Base-by-base conservation (phyloP, 2,329 filamentous ascomycete species). In the Colletotrichum sp. region DNA sequence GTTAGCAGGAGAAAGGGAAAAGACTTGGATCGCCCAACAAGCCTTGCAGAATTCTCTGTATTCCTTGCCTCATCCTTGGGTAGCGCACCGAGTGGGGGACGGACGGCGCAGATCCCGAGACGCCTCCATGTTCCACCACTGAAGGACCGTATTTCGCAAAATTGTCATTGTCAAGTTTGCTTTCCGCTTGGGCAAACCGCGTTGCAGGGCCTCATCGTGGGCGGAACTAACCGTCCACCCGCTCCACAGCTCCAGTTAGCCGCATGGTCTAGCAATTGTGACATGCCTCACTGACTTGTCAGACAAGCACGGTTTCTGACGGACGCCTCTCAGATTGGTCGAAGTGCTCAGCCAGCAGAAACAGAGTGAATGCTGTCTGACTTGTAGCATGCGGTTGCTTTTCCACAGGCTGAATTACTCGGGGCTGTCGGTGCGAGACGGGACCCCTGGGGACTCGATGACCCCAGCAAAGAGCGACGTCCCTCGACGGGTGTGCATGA, bases 161-260 rank as follows among this genome's bases (percentile, higher is more conserved):
- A 26, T 72, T 60, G 60, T 64, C 55, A 48, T 39, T 39, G 48
- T 68, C 55, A 28, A 26, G 36, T 67, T 72, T 63, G 72, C 39
- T 67, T 67, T 68, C 55, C 55, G 52, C 32, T 55, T n/a, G 57
- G n/a, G 8, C 18, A 59, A 59, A 59, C 26, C 55, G 55, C 55
- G 48, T 71, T 71, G 26, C 30, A 28, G 39, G 52, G 64, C 52
- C 18, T 22, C 28, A 22, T 71, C 48, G 55, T 72, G 39, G 16
- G 52, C 72, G 72, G 68, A 66, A 67, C 68, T 60, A 68, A 36
- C 68, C 68, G 72, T 52, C 36, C 32, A 62, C 18, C 36, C 22
- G 52, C 62, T 63, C 62, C 73, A 75, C 73, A 34, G 32, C 70
- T 52, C 69, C 62, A 75, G 48, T 59, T 15, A 71, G 60, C 26